Conservation (phyloP, 2,329 filamentous ascomycete species). For the Escovopsis sp. region DNA sequence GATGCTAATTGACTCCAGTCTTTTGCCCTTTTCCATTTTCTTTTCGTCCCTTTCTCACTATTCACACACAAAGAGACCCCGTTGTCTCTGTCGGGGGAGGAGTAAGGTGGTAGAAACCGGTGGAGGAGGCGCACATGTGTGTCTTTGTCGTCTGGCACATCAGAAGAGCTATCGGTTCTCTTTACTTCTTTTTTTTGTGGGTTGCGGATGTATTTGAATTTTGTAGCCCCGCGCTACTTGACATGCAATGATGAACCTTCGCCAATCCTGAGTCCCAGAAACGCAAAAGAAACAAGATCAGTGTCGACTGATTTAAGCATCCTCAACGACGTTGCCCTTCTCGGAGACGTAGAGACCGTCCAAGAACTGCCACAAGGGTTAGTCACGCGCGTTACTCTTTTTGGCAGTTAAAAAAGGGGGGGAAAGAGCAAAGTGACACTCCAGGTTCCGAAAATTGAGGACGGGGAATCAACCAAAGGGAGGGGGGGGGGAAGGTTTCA, state of each 20-base stretch:
- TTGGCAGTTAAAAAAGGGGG: neutral
- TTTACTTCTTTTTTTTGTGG: slow-evolving; percentile 19
- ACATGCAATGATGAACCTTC: slow-evolving; percentile 49
- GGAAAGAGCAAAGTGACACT: neutral
- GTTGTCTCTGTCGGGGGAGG: neutral
- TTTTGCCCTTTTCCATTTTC: neutral
- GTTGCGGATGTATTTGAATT: slow-evolving; percentile 10
- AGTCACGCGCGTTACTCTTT: slow-evolving; percentile 3
- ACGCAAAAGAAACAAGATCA: slow-evolving; percentile 39
- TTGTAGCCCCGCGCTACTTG: slow-evolving; percentile 37
- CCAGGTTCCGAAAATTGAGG: neutral
- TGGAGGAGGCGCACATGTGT: neutral
- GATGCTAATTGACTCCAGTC: too few species aligned
- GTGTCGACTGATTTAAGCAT: slow-evolving; percentile 26
- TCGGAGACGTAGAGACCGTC: slow-evolving; percentile 99
- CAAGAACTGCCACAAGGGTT: slow-evolving; percentile 57
- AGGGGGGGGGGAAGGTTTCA: too few species aligned
- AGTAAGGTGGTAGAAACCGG: too few species aligned
- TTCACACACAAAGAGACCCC: neutral
- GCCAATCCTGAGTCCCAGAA: slow-evolving; percentile 50
- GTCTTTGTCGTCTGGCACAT: neutral
- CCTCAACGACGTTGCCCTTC: slow-evolving; percentile 84
- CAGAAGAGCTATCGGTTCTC: slow-evolving; percentile 10
- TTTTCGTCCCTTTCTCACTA: neutral
- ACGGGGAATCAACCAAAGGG: neutral